These are phyloP conservation scores for Aspergillus clavatus DNA, from an alignment of 2,329 filamentous ascomycete genomes.

Conservation along the genomic window DNA sequence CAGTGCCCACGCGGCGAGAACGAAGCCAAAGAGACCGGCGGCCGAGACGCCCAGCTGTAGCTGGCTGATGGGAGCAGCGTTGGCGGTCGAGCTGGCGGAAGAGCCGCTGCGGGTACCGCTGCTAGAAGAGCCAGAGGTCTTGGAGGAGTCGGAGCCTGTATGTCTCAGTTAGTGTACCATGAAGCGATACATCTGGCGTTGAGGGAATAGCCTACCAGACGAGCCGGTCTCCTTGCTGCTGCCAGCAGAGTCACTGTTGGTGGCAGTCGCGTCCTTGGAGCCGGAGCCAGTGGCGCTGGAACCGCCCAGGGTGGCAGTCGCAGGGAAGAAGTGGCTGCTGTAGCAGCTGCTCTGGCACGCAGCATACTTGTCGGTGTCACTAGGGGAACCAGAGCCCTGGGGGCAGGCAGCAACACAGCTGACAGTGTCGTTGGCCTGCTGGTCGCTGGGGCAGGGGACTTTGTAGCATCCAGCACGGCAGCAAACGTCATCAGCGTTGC, in stretches of 20 bases:
- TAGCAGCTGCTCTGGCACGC: constrained; percentile 49
- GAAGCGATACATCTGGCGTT: no score
- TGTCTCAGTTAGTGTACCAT: no score
- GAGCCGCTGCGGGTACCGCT: constrained; percentile 16
- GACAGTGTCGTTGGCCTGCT: constrained; percentile 48
- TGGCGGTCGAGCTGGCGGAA: constrained; percentile 18
- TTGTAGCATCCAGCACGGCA: constrained; percentile 50
- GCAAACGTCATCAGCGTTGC: constrained; percentile 43
- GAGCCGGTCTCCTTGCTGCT: constrained; percentile 9
- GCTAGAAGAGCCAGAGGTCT: constrained; percentile 7
- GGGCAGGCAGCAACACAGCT: constrained; percentile 50
- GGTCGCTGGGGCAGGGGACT: constrained; percentile 49
- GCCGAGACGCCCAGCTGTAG: constrained; percentile 30
- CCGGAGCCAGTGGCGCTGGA: constrained; percentile 15
- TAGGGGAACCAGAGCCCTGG: constrained; percentile 48
- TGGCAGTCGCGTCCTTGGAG: constrained; percentile 12
- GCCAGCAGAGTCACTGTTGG: constrained; percentile 11
- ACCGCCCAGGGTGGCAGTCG: constrained; percentile 17
- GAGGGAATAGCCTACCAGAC: constrained; percentile 9
- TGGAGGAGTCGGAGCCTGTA: constrained; percentile 10
- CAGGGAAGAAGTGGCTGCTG: constrained; percentile 45
- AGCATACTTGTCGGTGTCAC: constrained; percentile 44
- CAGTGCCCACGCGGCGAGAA: constrained; percentile 36
- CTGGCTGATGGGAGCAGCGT: constrained; percentile 25
- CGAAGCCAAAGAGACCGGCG: constrained; percentile 31